A percentile compares a stretch with the other conserved stretches of the same genome.
Evolutionary conservation across 1,284 basidiomycete species (phyloP).

Genomic region (Coniophora puteana): DNA sequence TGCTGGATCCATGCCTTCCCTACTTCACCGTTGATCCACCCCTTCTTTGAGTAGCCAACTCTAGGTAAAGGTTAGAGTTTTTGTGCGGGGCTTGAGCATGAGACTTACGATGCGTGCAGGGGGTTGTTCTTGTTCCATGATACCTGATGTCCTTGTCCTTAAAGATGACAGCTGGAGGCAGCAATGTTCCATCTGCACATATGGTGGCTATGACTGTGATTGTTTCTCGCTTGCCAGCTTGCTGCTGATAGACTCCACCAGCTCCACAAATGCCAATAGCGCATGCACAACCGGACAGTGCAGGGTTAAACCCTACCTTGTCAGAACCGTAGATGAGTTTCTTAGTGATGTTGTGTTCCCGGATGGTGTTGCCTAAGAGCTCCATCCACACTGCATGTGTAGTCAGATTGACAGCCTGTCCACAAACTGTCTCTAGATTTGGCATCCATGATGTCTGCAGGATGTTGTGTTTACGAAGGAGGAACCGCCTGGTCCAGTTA

Average conservation of each 20-base stretch:
- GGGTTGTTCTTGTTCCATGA: constrained; percentile 29
- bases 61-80: constrained; percentile 7
- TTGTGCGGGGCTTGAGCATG: too few relatives aligned
- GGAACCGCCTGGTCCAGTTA: constrained; percentile 34
- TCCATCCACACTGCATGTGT: constrained; percentile 27
- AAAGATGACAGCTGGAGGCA: constrained; percentile 26
- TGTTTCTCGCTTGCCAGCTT: constrained; percentile 19
- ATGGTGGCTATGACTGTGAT: constrained; percentile 27
- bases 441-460: constrained; percentile 23
- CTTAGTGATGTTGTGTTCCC: constrained; percentile 3
- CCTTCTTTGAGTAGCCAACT: constrained; percentile 25
- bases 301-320: constrained; percentile 21
- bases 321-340: constrained; percentile 21
- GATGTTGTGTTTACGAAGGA: constrained; percentile 25
- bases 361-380: constrained; percentile 18
- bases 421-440: constrained; percentile 25
- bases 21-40: constrained; percentile 39
- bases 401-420: constrained; percentile 28
- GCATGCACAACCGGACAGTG: constrained; percentile 15
- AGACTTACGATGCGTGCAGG: constrained; percentile 18
- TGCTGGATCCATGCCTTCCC: constrained; percentile 24
- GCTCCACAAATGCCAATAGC: constrained; percentile 23
- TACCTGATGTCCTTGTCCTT: constrained; percentile 24
- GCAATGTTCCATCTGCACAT: constrained; percentile 23
- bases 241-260: constrained; percentile 22